phyloP scores from a whole-genome alignment of 2,329 filamentous ascomycete species.

The Grosmannia clavigera region DNA sequence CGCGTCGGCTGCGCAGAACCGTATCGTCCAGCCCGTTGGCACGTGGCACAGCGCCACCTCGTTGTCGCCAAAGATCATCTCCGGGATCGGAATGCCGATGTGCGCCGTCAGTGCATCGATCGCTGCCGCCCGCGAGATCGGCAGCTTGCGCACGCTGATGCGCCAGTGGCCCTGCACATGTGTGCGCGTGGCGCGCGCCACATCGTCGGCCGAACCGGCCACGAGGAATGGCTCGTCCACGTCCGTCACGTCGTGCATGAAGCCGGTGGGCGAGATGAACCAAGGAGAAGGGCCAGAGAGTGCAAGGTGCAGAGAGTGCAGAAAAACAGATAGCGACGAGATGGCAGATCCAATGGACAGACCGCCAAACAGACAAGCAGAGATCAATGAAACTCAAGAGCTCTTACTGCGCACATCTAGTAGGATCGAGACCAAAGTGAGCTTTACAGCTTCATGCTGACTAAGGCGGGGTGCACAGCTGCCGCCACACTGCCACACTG shows the following conservation, averaged over 20 bases:
- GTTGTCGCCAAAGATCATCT: slow-evolving; percentile 99
- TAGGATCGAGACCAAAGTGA: too few relatives aligned
- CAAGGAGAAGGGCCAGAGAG: neutral
- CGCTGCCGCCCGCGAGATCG: slow-evolving; percentile 82
- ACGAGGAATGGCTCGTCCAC: slow-evolving; percentile 43
- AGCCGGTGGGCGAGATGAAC: neutral
- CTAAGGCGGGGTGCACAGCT: too few relatives aligned
- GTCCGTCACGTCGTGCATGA: slow-evolving; percentile 22
- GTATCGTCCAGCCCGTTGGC: slow-evolving; percentile 63
- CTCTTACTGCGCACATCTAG: too few relatives aligned
- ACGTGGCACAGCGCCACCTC: slow-evolving; percentile 61
- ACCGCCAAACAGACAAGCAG: too few relatives aligned
- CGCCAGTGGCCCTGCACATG: slow-evolving; percentile 54
- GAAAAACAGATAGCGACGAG: too few relatives aligned
- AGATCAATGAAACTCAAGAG: too few relatives aligned
- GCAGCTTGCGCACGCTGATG: slow-evolving; percentile 76
- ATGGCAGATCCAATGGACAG: too few relatives aligned
- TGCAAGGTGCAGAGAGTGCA: too few relatives aligned
- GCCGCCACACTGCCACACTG: too few relatives aligned
- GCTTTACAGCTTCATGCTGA: too few relatives aligned
- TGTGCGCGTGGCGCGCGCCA: slow-evolving; percentile 40
- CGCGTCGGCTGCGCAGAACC: slow-evolving; percentile 77
- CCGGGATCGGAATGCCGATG: slow-evolving; percentile 77
- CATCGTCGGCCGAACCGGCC: slow-evolving; percentile 31
- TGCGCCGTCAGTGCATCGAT: slow-evolving; percentile 74